These are phyloP conservation scores for Cucumis cinereus DNA, from an alignment of 306 rosid species.

Conservation along the genomic window DNA sequence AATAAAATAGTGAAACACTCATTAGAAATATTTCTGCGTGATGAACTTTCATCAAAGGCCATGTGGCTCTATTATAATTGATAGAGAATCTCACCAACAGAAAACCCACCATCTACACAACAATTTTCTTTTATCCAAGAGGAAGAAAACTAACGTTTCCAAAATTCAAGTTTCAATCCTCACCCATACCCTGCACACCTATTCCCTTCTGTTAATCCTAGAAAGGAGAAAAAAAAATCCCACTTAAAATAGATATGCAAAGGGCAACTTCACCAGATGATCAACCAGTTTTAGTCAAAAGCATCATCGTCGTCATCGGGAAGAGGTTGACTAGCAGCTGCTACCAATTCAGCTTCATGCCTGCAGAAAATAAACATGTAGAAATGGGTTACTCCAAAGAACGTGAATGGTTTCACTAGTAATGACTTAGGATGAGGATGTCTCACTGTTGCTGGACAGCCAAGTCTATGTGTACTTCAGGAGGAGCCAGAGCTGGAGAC, in stretches of 20 bases:
- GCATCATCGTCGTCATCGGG: slow-evolving; percentile 61
- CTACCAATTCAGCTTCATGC: slow-evolving; percentile 44
- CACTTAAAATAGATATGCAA: not conserved
- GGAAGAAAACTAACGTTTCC: not conserved
- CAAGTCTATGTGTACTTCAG: slow-evolving; percentile 51
- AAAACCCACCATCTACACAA: not conserved
- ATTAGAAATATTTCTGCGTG: not conserved
- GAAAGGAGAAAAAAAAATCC: not conserved
- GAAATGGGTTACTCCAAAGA: not conserved
- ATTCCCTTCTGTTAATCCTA: not conserved
- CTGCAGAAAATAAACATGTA: not conserved
- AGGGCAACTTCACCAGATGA: not conserved
- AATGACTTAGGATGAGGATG: not conserved
- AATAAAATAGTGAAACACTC: not conserved
- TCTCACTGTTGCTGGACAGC: slow-evolving; percentile 31
- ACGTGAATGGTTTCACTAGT: not conserved
- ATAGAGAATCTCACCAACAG: not conserved
- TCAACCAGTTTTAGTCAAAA: slow-evolving; percentile 5
- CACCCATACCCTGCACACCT: not conserved
- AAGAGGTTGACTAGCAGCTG: slow-evolving; percentile 54
- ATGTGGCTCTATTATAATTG: not conserved
- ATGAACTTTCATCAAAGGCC: not conserved
- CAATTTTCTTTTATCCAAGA: not conserved
- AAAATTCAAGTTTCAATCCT: not conserved
- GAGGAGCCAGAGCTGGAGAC: slow-evolving; percentile 84